phyloP scores from a whole-genome alignment of 148 eudicot genomes.

The Tetragonia tetragonoides region DNA sequence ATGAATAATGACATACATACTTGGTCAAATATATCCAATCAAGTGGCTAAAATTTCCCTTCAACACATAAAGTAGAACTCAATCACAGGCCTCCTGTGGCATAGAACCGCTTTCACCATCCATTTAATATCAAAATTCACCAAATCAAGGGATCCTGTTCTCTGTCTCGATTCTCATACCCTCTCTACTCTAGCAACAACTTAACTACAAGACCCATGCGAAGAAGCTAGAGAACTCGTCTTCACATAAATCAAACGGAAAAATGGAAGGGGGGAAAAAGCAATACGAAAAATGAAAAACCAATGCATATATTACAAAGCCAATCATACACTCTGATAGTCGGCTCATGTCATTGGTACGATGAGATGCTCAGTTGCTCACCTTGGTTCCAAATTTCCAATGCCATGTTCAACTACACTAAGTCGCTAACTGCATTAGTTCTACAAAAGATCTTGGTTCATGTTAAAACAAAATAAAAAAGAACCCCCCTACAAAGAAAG shows the following conservation, averaged over 20 bases:
- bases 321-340: neutral
- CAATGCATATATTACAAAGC: no score
- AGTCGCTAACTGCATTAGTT: neutral
- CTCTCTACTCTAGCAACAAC: no score
- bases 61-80: neutral
- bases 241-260: no score
- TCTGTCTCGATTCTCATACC: neutral
- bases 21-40: neutral
- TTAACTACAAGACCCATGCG: neutral
- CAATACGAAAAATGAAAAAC: no score
- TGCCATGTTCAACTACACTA: neutral
- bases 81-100: conserved; percentile 21
- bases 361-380: neutral
- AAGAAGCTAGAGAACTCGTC: neutral
- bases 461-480: neutral
- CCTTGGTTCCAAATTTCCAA: neutral
- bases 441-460: neutral
- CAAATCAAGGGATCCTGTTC: neutral
- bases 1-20: neutral
- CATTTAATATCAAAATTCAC: conserved; percentile 7
- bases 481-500: neutral
- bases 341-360: neutral
- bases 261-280: no score
- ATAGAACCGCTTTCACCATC: conserved; percentile 4
- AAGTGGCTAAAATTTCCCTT: neutral